Percentiles rank a stretch among this genome's conserved stretches.
These are phyloP conservation scores for Picochlorum sp. DNA, from an alignment of 139 green algal genomes.

Conservation along the genomic window DNA sequence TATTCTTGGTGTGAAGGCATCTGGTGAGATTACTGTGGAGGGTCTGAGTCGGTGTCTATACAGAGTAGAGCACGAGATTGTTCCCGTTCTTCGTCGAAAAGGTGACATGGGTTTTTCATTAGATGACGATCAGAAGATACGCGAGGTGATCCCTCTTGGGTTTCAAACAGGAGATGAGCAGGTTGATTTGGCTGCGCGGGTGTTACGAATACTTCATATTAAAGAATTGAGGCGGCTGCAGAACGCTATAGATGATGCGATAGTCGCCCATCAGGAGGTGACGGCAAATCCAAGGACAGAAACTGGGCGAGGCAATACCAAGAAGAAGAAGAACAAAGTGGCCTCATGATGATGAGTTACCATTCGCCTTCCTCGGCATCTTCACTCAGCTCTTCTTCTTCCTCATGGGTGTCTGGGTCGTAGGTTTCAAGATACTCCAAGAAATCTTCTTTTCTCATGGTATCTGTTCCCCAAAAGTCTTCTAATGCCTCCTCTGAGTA, in stretches of 20 bases:
- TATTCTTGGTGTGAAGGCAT: too few relatives aligned
- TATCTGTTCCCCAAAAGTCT: slow-evolving; percentile 11
- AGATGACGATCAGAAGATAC: not conserved
- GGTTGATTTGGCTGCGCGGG: slow-evolving; percentile 36
- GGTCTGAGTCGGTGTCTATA: too few relatives aligned
- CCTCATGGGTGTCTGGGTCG: not conserved
- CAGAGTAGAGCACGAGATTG: too few relatives aligned
- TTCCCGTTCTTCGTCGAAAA: not conserved
- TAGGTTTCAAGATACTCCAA: not conserved
- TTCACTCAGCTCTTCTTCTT: not conserved
- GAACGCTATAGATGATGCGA: slow-evolving; percentile 10
- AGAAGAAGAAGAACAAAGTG: not conserved
- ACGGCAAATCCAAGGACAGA: slow-evolving; percentile 58
- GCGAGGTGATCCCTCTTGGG: slow-evolving; percentile 15
- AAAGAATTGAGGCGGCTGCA: slow-evolving; percentile 49
- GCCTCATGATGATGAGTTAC: not conserved
- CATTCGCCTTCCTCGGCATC: slow-evolving; percentile 1
- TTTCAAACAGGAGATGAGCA: slow-evolving; percentile 32
- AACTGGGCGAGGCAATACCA: slow-evolving; percentile 31
- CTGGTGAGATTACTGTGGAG: too few relatives aligned
- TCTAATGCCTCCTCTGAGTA: slow-evolving; percentile 23
- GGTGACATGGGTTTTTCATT: slow-evolving; percentile 10
- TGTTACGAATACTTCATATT: slow-evolving; percentile 61
- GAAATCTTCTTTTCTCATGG: too few relatives aligned
- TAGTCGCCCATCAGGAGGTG: slow-evolving; percentile 34